Evolutionary conservation across 2,329 filamentous ascomycete species (phyloP).

Genomic region (Paracoccidioides lutzii): DNA sequence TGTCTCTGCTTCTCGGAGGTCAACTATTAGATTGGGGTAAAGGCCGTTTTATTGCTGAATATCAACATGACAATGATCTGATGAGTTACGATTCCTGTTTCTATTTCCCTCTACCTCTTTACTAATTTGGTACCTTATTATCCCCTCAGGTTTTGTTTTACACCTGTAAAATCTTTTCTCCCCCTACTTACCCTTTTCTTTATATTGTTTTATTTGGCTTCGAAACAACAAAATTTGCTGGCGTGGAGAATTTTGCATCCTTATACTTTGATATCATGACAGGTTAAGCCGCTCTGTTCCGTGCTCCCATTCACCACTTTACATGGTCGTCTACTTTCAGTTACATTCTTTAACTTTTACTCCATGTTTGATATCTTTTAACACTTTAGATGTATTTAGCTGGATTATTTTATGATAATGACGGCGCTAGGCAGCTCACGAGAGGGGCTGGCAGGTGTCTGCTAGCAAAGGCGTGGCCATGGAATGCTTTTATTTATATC

Average conservation of each 20-base stretch:
- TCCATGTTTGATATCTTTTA: not conserved
- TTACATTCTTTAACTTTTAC: not conserved
- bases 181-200: too few relatives aligned
- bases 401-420: not conserved
- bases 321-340: not conserved
- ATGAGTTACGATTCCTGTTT: not conserved
- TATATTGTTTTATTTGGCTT: too few relatives aligned
- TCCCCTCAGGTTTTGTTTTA: too few relatives aligned
- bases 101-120: not conserved
- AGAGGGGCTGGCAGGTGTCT: not conserved
- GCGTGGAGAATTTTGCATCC: too few relatives aligned
- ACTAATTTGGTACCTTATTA: too few relatives aligned
- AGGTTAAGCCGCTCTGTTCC: too few relatives aligned
- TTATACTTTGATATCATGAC: too few relatives aligned
- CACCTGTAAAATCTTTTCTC: too few relatives aligned
- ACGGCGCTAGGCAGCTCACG: not conserved
- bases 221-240: too few relatives aligned
- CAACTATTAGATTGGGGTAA: not conserved
- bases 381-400: not conserved
- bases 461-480: too few relatives aligned
- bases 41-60: conserved; percentile 5
- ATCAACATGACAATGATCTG: conserved; percentile 6
- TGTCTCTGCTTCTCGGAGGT: not conserved
- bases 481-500: too few relatives aligned
- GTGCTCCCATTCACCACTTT: not conserved